These are phyloP conservation scores for Dipteronia dyeriana DNA, from an alignment of 345 rosid genomes.

Conservation along the genomic window DNA sequence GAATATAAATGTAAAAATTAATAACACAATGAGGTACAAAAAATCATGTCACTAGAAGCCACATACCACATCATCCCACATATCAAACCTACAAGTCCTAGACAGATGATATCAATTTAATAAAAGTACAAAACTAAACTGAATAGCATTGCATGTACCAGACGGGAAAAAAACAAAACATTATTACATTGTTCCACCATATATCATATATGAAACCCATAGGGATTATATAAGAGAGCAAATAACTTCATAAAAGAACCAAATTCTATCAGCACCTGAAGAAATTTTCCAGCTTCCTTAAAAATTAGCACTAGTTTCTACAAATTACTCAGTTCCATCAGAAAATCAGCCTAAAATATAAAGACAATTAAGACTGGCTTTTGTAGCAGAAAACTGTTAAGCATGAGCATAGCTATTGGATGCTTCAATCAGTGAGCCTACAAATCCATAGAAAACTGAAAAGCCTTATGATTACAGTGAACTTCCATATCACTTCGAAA, in stretches of 20 bases:
- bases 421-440: neutral
- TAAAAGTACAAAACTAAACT: neutral
- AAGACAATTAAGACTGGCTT: too few species aligned
- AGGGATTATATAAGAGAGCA: neutral
- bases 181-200: neutral
- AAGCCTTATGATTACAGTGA: neutral
- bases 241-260: neutral
- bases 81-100: neutral
- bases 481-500: too few species aligned
- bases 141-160: neutral
- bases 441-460: neutral
- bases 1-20: neutral
- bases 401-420: neutral
- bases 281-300: neutral
- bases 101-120: neutral
- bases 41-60: neutral
- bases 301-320: neutral
- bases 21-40: neutral
- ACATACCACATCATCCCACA: neutral
- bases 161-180: neutral
- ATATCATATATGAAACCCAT: neutral
- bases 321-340: neutral
- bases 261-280: constrained; percentile 3
- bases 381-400: neutral
- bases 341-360: neutral